A percentile compares a stretch with the other conserved stretches of the same genome.
These are phyloP conservation scores for Panus rudis DNA, from an alignment of 768 basidiomycete species.

Conservation along the genomic window DNA sequence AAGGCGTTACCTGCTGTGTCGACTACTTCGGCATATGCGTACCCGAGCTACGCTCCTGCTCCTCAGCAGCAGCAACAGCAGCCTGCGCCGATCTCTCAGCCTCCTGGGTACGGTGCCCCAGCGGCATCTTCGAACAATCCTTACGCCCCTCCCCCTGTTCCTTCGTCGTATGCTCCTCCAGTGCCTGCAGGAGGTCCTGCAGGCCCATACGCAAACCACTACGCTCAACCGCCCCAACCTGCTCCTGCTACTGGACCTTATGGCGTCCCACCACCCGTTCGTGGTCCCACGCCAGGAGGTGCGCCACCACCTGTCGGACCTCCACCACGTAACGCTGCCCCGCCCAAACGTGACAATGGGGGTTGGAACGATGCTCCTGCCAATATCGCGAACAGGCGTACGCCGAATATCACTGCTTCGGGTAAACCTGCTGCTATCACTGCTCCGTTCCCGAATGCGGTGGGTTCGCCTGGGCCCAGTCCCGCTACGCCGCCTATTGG, in stretches of 20 bases:
- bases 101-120: conserved; percentile 11
- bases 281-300: conserved; percentile 33
- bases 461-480: conserved; percentile 10
- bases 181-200: conserved; percentile 3
- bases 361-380: conserved; percentile 92
- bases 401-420: conserved; percentile 39
- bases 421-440: conserved; percentile 69
- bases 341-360: conserved; percentile 49
- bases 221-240: background rate
- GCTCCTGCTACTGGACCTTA: conserved; percentile 2
- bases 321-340: conserved; percentile 46
- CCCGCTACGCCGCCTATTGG: conserved; percentile 14
- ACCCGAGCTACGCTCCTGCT: conserved; percentile 15
- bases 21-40: conserved; percentile 12
- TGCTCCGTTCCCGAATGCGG: conserved; percentile 79
- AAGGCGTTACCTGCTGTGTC: conserved; percentile 15
- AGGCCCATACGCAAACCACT: conserved; percentile 1
- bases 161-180: conserved; percentile 13
- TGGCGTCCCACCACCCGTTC: conserved; percentile 32
- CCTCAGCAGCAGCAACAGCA: conserved; percentile 14
- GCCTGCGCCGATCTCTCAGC: conserved; percentile 7
- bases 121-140: conserved; percentile 21
- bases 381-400: conserved; percentile 39
- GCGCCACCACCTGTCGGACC: conserved; percentile 34
- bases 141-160: conserved; percentile 21